A percentile compares a stretch with the other conserved stretches of the same genome.
Conservation (phyloP, 345 rosid genomes). For the Kandelia obovata region DNA sequence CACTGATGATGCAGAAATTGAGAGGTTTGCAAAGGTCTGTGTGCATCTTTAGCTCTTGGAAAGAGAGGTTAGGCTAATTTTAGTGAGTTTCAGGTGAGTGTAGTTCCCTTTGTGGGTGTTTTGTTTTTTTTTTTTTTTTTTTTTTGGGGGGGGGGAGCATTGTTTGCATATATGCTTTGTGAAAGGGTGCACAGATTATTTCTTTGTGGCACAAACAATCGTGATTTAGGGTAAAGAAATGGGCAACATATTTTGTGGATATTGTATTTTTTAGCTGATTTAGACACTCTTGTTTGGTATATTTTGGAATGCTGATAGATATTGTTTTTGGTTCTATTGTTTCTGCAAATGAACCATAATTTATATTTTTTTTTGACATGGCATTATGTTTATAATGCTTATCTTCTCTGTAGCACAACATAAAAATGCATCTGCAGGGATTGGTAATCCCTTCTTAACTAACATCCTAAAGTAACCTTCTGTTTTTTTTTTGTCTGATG, state of each 20-base stretch:
- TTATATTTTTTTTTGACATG: neutral
- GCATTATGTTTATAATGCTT: neutral
- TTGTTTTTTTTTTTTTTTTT: too few relatives aligned
- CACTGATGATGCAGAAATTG: conserved; percentile 59
- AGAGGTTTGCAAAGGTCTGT: conserved; percentile 58
- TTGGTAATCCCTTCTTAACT: neutral
- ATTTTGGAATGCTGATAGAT: neutral
- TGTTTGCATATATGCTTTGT: too few relatives aligned
- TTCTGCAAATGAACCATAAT: neutral
- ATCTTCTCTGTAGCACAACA: too few relatives aligned
- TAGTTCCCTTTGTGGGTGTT: too few relatives aligned
- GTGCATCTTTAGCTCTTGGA: conserved; percentile 73
- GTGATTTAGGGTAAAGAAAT: too few relatives aligned
- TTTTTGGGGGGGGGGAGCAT: too few relatives aligned
- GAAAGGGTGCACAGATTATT: too few relatives aligned
- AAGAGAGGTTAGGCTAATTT: conserved; percentile 74
- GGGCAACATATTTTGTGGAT: neutral
- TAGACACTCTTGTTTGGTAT: neutral
- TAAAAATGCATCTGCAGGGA: neutral
- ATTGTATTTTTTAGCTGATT: neutral
- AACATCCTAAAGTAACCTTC: neutral
- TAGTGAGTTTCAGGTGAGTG: conserved; percentile 72
- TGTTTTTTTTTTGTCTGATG: too few relatives aligned
- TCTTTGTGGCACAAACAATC: too few relatives aligned
- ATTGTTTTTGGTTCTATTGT: neutral